Base-by-base conservation (phyloP, 805 yeast genomes). In the Ogataea minuta region DNA sequence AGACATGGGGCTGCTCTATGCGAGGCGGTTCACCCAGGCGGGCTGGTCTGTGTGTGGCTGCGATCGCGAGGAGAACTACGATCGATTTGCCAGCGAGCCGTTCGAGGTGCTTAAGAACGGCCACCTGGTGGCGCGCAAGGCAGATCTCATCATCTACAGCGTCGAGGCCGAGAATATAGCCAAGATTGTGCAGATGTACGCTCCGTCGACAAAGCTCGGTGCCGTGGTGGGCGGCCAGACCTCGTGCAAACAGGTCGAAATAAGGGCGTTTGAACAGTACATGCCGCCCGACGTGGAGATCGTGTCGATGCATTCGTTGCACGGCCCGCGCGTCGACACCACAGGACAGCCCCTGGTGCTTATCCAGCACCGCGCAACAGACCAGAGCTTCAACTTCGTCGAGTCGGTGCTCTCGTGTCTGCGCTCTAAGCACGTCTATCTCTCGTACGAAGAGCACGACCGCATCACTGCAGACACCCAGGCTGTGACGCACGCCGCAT, bases 221-320 rank as follows among this genome's bases (percentile, higher is more conserved):
- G 84, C 95, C 3, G 77, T 90, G 28, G 95, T 93, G 4, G 99
- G 98, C n/a, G 99, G 99, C 6, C 99, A 93, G 63, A 90, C 99
- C 0, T 85, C 96, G 8, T 91, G 98, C 64, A 93, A 93, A 56
- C 81, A 77, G 17, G 95, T 95, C 0, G 99, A 93, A 57, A 83
- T 93, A 19, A 70, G 64, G 11, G 96, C 97, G 0, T 86, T 93
- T 59, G 96, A 89, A 52, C 67, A 69, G 31, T 65, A 74, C 49
- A 60, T 88, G 23, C 97, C 98, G 0, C 43, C 53, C 0, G 98
- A 93, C 63, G 82, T 79, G 4, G 84, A 86, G 31, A 91, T 93
- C 17, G 77, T 93, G 9, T 76, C 95, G 2, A 74, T 95, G 16
- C 99, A 93, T 59, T 89, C 97, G 0, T 68, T 93, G 45, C 99